Percentiles rank a stretch among this genome's conserved stretches.
These are phyloP conservation scores for Suillus ampliporus DNA, from an alignment of 768 basidiomycete species.

Conservation along the genomic window DNA sequence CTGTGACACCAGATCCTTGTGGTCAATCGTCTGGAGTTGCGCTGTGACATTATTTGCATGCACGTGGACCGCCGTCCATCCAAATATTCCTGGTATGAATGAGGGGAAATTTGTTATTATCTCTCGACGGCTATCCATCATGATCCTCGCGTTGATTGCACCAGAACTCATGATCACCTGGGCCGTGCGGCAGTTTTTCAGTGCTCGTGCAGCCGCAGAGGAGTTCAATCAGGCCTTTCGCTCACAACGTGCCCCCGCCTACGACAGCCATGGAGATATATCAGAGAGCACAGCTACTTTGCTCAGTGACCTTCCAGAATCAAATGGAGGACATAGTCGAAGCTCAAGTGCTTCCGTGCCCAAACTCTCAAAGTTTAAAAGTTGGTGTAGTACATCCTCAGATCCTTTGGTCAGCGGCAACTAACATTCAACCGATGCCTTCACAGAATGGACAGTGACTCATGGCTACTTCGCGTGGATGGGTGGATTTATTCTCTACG, in stretches of 20 bases:
- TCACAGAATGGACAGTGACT: conserved; percentile 8
- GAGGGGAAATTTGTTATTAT: conserved; percentile 12
- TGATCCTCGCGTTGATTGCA: conserved; percentile 27
- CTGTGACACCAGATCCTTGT: too few relatives aligned
- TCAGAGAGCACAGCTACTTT: fast-evolving
- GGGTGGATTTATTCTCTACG: conserved; percentile 27
- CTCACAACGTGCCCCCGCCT: too few relatives aligned
- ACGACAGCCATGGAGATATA: too few relatives aligned
- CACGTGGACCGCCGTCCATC: too few relatives aligned
- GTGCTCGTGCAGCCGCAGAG: conserved; percentile 14
- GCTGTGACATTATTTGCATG: too few relatives aligned
- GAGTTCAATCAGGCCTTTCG: conserved; percentile 1
- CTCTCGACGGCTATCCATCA: conserved; percentile 19
- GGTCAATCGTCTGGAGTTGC: too few relatives aligned
- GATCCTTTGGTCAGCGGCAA: background rate
- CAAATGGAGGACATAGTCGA: too few relatives aligned
- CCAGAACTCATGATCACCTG: conserved; percentile 34
- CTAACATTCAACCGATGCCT: background rate
- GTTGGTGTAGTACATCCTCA: background rate
- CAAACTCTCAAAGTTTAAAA: background rate
- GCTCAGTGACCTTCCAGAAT: background rate
- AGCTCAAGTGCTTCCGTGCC: too few relatives aligned
- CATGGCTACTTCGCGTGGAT: conserved; percentile 26
- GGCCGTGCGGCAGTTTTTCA: conserved; percentile 32
- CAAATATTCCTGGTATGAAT: conserved; percentile 17